Evolutionary conservation across 768 basidiomycete genomes (phyloP), one percentile per base, ranked within the genome.

Genomic region (Crucibulum laeve): DNA sequence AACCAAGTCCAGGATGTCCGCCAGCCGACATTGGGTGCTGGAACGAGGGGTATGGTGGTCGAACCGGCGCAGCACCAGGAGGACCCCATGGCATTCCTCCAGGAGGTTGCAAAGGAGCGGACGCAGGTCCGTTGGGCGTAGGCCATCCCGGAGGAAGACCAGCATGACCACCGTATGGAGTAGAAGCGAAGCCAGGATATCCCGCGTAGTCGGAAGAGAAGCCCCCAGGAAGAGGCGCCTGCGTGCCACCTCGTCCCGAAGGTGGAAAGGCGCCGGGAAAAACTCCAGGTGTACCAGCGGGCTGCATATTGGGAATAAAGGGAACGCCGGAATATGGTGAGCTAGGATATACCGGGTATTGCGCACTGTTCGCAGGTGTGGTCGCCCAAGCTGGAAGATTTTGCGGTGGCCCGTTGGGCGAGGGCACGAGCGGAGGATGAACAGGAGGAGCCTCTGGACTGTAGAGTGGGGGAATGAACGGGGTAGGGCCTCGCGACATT

Each of bases 251-350:
- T 26, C 43, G 38, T 19, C 50, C 22, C 7, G 48, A 5, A 43
- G 33, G 25, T 41, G 45, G 43, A 46, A 44, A 1, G 44, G 25
- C 22, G 21, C 39, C 28, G 15, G 28, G n/a, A n/a, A n/a, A n/a
- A n/a, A n/a, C n/a, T n/a, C n/a, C 28, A 32, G 28, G 15, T 15
- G 15, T 32, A 13, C 25, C 47, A 23, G 44, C 22, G 15, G 52
- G 53, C 5, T 59, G 60, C 47, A 58, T 55, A 8, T 53, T 50
- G 1, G 70, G 70, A 19, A 73, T 65, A 40, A 65, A 72, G 1
- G 67, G 67, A 5, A 64, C 62, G 2, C 53, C 40, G 26, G 61
- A 66, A 25, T 66, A 68, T 4, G 70, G 70, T 11, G 69, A 62
- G 13, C 49, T 44, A 1, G 68, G 64, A 43, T 71, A 72, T 25